phyloP scores from a whole-genome alignment of 805 yeast species.

The Priceomyces fermenticarens region DNA sequence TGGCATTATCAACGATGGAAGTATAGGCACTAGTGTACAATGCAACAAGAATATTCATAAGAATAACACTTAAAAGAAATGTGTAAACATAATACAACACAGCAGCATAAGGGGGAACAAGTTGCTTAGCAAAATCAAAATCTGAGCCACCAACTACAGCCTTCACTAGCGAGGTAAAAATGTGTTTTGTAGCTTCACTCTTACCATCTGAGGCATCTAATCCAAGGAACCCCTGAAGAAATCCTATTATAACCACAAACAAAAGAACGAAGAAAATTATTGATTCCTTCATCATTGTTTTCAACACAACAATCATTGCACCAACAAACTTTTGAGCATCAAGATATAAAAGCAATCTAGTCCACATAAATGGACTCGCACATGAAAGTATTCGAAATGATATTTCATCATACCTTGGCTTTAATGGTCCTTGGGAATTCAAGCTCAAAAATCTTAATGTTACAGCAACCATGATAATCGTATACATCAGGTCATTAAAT shows the following conservation, averaged over 20 bases:
- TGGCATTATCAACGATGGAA: conserved; percentile 75
- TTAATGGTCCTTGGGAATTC: conserved; percentile 14
- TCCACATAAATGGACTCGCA: conserved; percentile 87
- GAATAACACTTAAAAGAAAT: conserved; percentile 68
- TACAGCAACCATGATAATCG: conserved; percentile 51
- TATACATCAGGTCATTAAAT: conserved; percentile 70
- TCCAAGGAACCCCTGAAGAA: conserved; percentile 83
- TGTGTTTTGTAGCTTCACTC: conserved; percentile 65
- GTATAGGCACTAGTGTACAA: conserved; percentile 82
- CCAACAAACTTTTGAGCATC: conserved; percentile 84
- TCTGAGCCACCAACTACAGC: conserved; percentile 76
- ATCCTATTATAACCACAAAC: conserved; percentile 69
- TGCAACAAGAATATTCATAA: conserved; percentile 82
- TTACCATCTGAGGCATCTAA: conserved; percentile 86
- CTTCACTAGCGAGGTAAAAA: conserved; percentile 61
- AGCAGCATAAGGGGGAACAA: conserved; percentile 86
- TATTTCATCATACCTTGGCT: conserved; percentile 46
- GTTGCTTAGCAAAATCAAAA: conserved; percentile 63
- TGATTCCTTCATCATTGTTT: conserved; percentile 85
- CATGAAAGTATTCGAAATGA: conserved; percentile 72
- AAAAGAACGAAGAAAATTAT: conserved; percentile 76
- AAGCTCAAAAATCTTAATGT: conserved; percentile 50
- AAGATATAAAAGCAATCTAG: conserved; percentile 67
- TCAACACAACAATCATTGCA: conserved; percentile 80
- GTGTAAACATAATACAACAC: conserved; percentile 73